A percentile compares a stretch with the other conserved stretches of the same genome.
Evolutionary conservation across 495 filamentous ascomycete genomes (phyloP).

Genomic region (Lepidopterella palustris): DNA sequence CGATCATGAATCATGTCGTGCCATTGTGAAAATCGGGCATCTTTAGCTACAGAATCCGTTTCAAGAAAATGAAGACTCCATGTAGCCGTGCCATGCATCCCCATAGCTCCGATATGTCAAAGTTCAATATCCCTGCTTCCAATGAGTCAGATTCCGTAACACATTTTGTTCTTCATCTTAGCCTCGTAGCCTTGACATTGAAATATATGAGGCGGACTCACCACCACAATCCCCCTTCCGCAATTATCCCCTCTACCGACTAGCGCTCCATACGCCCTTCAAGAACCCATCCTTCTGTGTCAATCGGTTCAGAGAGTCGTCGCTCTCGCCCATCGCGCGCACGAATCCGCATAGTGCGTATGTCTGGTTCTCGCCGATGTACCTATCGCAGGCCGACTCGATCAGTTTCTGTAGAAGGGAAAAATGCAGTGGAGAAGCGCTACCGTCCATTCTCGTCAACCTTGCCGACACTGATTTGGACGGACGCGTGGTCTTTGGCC

Average conservation of each 20-base stretch:
- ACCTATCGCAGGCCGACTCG: conserved; percentile 82
- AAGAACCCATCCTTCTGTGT: conserved; percentile 92
- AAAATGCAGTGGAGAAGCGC: too few relatives aligned
- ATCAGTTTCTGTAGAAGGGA: too few relatives aligned
- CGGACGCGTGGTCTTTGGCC: conserved; percentile 66
- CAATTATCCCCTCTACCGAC: conserved; percentile 56
- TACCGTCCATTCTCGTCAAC: conserved; percentile 64
- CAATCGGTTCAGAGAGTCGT: conserved; percentile 92
- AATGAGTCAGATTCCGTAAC: conserved; percentile 12
- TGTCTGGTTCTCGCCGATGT: conserved; percentile 94
- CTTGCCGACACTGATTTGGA: conserved; percentile 43
- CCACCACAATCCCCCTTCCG: conserved; percentile 4
- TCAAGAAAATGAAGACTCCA: neutral
- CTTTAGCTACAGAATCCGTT: neutral
- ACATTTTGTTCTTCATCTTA: too few relatives aligned
- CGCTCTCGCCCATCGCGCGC: conserved; percentile 92
- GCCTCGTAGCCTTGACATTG: too few relatives aligned
- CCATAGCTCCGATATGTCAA: neutral
- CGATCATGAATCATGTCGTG: conserved; percentile 1
- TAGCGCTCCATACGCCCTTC: conserved; percentile 89
- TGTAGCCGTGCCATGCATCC: conserved; percentile 8
- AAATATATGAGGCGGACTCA: conserved; percentile 6
- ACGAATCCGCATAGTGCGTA: conserved; percentile 98
- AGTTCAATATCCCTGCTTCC: conserved; percentile 5
- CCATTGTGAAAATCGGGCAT: neutral